Percentiles rank a stretch among this genome's conserved stretches.
Conservation (phyloP, 1,284 basidiomycete genomes). For the Malassezia equina region DNA sequence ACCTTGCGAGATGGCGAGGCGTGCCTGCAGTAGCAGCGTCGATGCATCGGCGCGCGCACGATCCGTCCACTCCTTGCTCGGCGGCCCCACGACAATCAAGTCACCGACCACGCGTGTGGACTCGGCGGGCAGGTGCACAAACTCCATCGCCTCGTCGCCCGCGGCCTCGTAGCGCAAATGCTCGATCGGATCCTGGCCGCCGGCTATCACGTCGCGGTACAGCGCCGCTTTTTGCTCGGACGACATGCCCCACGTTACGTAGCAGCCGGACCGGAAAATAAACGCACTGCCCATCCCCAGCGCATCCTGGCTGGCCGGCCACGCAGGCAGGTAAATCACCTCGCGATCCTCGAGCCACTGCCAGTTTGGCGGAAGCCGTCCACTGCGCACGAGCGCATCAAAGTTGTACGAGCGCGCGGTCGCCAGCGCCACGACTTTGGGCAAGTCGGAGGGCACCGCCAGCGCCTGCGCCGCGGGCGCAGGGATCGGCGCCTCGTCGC, state of each 20-base stretch:
- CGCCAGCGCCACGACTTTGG: conserved; percentile 35
- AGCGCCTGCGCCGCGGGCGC: not conserved
- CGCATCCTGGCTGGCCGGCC: conserved; percentile 18
- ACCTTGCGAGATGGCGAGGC: conserved; percentile 42
- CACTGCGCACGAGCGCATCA: conserved; percentile 23
- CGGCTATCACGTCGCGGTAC: conserved; percentile 29
- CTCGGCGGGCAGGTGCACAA: conserved; percentile 28
- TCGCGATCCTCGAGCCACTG: conserved; percentile 40
- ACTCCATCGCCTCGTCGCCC: conserved; percentile 46
- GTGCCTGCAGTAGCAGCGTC: conserved; percentile 29
- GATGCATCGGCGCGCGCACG: not conserved
- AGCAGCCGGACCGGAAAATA: conserved; percentile 40
- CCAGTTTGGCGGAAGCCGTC: conserved; percentile 27
- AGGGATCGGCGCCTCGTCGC: not conserved
- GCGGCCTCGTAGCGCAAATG: conserved; percentile 24
- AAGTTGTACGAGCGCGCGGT: conserved; percentile 42
- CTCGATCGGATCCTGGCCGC: conserved; percentile 25
- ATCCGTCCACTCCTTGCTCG: conserved; percentile 20
- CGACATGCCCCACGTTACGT: conserved; percentile 43
- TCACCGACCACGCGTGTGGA: conserved; percentile 40
- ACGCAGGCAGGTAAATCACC: conserved; percentile 39
- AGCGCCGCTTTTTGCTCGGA: conserved; percentile 31
- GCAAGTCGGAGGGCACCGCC: conserved; percentile 1
- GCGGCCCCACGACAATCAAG: conserved; percentile 39
- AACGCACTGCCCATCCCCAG: conserved; percentile 32